Base-by-base conservation (phyloP, 805 yeast genomes). In the Cyberlindnera amylophila region DNA sequence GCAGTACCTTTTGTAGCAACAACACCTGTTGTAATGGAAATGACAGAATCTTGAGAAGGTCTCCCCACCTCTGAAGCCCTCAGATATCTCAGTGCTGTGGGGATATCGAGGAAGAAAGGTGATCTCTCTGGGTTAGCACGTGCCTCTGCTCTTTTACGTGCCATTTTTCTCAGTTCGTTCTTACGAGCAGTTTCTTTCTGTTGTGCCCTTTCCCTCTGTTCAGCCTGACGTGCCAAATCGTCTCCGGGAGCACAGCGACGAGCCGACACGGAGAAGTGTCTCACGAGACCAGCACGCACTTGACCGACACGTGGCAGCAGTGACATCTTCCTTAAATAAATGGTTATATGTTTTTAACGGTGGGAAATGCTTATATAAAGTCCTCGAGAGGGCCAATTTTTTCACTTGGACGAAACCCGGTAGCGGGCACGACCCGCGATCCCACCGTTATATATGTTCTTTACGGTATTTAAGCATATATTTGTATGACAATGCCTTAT, bases 31-130 rank as follows among this genome's bases (percentile, higher is more conserved):
- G 82, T 77, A 41, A 86, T 63, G 14, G 85, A 70, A 32, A 91
- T 70, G 18, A 90, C 82, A 17, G 91, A 80, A 53, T 81, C 79
- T n/a, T 74, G 66, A 4, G 73, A 67, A 3, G 91, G 79, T 57
- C 85, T 79, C 5, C 99, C 98, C 5, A 89, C 95, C 63, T 89
- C 96, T 5, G 89, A 79, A 0, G 98, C 96, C 49, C 96, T 73
- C 43, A 91, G 60, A 57, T 81, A 89, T 54, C 85, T 74, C 62
- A 88, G 63, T 1, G 97, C 96, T 24, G 67, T 63, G 6, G 85
- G 77, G 7, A 88, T 71, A 38, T 77, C 81, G 84, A 86, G 79
- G 58, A 79, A 82, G 41, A 84, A 67, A 2, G 90, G 90, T 50
- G 64, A 59, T 51, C 65, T 45, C 71, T 73, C 47, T 61, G 81